Evolutionary conservation across 768 basidiomycete species (phyloP).

Genomic region (Boletus reticuloceps): DNA sequence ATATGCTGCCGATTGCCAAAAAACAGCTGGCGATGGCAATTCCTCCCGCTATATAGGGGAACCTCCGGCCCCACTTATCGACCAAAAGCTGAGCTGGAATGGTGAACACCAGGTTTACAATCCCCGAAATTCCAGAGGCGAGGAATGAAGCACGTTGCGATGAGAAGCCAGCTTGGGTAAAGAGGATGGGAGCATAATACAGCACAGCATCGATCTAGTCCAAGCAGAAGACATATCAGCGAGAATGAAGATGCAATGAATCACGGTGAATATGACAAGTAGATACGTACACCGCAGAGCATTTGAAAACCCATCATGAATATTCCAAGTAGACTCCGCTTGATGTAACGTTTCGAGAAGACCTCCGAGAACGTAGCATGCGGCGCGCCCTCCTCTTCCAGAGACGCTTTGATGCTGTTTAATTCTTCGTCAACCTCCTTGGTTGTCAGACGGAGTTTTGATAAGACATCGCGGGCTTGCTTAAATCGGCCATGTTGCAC

Average conservation of each 20-base stretch:
- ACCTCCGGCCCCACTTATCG: conserved; percentile 37
- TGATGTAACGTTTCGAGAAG: conserved; percentile 29
- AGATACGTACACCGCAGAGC: conserved; percentile 28
- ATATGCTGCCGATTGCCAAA: conserved; percentile 43
- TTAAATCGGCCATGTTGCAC: conserved; percentile 32
- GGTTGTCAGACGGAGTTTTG: conserved; percentile 10
- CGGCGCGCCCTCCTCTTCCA: conserved; percentile 22
- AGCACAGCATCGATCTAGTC: conserved; percentile 27
- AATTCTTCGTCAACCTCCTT: conserved; percentile 22
- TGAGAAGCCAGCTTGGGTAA: conserved; percentile 50
- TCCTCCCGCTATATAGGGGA: conserved; percentile 43
- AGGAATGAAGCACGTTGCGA: conserved; percentile 47
- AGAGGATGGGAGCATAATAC: conserved; percentile 47
- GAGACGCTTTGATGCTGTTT: conserved; percentile 12
- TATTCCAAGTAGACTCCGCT: conserved; percentile 38
- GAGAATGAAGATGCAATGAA: neutral
- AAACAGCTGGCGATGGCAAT: conserved; percentile 36
- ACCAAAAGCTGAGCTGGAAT: conserved; percentile 38
- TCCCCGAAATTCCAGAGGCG: conserved; percentile 48
- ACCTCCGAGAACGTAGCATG: conserved; percentile 25
- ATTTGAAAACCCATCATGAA: conserved; percentile 46
- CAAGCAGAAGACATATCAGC: neutral
- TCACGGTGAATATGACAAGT: neutral
- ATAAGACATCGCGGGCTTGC: conserved; percentile 33
- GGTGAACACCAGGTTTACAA: conserved; percentile 40